A percentile compares a stretch with the other conserved stretches of the same genome.
Conservation (phyloP, 2,329 filamentous ascomycete genomes). For the Madurella mycetomatis region DNA sequence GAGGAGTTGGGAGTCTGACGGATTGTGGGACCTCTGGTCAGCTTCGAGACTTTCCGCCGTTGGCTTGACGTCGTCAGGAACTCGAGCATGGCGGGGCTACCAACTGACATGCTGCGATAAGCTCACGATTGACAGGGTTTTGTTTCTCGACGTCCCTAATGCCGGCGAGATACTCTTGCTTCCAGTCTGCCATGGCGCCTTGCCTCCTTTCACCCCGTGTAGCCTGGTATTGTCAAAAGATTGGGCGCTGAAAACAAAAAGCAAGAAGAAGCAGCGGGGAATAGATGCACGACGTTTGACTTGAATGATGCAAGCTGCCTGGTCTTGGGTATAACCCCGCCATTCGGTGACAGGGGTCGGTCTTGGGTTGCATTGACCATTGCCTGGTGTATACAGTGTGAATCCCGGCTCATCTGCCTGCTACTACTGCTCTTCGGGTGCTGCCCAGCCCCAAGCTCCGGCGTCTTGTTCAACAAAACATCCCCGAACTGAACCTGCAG, state of each 20-base stretch:
- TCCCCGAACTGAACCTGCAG: not conserved
- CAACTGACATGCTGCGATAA: constrained; percentile 73
- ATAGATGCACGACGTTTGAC: not conserved
- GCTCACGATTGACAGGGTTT: constrained; percentile 53
- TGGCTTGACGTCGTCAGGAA: not conserved
- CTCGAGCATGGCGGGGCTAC: constrained; percentile 4
- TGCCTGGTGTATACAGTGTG: not conserved
- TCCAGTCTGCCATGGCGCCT: constrained; percentile 61
- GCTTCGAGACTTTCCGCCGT: not conserved
- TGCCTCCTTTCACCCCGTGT: not conserved
- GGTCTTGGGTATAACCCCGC: constrained; percentile 16
- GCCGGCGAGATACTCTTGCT: constrained; percentile 73
- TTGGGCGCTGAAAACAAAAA: not conserved
- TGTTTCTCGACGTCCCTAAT: constrained; percentile 70
- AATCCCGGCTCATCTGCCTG: not conserved
- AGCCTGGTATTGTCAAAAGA: not conserved
- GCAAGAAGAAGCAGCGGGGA: not conserved
- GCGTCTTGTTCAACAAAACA: constrained; percentile 4
- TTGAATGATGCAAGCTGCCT: constrained; percentile 14
- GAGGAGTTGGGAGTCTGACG: constrained; percentile 58
- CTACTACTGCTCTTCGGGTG: not conserved
- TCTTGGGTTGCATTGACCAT: no score
- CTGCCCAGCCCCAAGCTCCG: constrained; percentile 5
- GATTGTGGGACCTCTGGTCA: not conserved
- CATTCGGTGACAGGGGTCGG: not conserved